phyloP scores from a whole-genome alignment of 2,329 filamentous ascomycete genomes.

The Fusarium sarcochroum region DNA sequence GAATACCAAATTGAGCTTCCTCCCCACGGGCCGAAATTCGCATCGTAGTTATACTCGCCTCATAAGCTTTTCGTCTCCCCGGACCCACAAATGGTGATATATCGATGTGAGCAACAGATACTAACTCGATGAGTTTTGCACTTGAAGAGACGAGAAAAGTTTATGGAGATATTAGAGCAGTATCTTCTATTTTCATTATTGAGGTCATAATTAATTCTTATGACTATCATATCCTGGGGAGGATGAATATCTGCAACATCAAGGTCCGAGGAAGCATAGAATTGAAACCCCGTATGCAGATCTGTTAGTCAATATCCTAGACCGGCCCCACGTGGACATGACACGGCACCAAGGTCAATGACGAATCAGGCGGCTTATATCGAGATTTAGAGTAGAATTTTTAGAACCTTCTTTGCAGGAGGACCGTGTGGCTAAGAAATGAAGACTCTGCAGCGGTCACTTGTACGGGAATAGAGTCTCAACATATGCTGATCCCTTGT shows the following conservation, averaged over 20 bases:
- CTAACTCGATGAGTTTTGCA: background rate
- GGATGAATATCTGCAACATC: background rate
- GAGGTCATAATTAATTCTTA: background rate
- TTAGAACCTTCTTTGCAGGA: conserved; percentile 19
- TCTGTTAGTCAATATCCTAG: conserved; percentile 21
- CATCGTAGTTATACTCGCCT: conserved; percentile 4
- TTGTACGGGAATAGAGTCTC: conserved; percentile 4
- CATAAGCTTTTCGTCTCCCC: conserved; percentile 11
- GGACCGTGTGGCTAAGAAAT: background rate
- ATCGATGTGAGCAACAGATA: background rate
- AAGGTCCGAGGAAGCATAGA: conserved; percentile 1
- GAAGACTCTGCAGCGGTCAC: conserved; percentile 5
- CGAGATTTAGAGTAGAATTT: conserved; percentile 17
- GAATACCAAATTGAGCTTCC: background rate
- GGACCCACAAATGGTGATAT: conserved; percentile 13
- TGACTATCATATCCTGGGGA: background rate
- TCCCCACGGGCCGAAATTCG: conserved; percentile 1
- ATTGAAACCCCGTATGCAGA: conserved; percentile 31
- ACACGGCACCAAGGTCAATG: conserved; percentile 13
- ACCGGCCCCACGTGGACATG: conserved; percentile 19
- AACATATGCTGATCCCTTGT: conserved; percentile 2
- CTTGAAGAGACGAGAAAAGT: background rate
- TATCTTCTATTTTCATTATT: background rate
- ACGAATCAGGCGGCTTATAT: conserved; percentile 24
- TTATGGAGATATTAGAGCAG: background rate